Conservation (phyloP, 306 rosid genomes). For the Cucurbita maxima region DNA sequence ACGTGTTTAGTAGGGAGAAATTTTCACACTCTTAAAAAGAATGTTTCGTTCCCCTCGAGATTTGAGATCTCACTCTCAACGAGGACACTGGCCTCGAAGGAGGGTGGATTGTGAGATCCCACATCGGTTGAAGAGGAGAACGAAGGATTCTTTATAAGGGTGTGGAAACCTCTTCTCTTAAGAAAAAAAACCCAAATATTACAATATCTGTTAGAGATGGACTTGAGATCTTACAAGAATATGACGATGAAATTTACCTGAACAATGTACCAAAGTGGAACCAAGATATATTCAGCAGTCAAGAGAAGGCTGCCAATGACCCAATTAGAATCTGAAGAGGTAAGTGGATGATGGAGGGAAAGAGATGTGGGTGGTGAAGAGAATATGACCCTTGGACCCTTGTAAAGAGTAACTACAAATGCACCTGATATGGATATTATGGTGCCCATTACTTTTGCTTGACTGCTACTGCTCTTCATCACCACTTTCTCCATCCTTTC, state of each 20-base stretch:
- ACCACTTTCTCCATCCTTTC: slow-evolving; percentile 67
- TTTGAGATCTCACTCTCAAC: too few species aligned
- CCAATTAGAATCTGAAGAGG: slow-evolving; percentile 33
- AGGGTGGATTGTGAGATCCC: too few species aligned
- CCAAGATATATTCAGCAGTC: slow-evolving; percentile 43
- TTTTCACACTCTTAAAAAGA: too few species aligned
- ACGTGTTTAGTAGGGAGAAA: too few species aligned
- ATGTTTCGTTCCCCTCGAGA: too few species aligned
- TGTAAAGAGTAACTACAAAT: slow-evolving; percentile 68
- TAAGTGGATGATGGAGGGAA: slow-evolving; percentile 11
- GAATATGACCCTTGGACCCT: slow-evolving; percentile 49
- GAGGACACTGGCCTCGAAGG: too few species aligned
- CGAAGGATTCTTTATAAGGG: too few species aligned
- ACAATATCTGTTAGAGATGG: too few species aligned
- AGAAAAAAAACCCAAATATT: too few species aligned
- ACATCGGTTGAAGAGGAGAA: too few species aligned
- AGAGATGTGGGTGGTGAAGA: slow-evolving; percentile 21
- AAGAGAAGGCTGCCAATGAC: slow-evolving; percentile 60
- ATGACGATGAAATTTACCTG: slow-evolving; percentile 30
- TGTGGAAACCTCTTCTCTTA: too few species aligned
- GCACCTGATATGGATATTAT: slow-evolving; percentile 71
- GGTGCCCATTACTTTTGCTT: slow-evolving; percentile 70
- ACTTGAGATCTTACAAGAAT: too few species aligned
- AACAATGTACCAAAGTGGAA: slow-evolving; percentile 60
- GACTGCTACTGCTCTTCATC: slow-evolving; percentile 37